Base-by-base conservation (phyloP, 2,329 filamentous ascomycete species). In the Paecilomyces niveus region DNA sequence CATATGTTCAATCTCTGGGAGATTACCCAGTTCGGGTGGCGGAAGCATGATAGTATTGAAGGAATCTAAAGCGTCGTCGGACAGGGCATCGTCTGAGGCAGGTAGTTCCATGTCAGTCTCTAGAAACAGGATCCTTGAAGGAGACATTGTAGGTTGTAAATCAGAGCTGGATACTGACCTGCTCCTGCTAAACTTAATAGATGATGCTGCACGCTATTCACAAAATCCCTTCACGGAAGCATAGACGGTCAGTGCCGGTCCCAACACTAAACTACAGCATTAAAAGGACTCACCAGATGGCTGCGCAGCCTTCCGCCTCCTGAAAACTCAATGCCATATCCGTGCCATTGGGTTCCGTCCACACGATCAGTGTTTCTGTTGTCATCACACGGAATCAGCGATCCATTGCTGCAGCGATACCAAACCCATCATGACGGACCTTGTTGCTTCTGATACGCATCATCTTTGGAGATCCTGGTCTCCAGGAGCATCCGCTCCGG, bases 321-420 rank as follows among this genome's bases (percentile, higher is more conserved):
- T 99, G 94, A 70, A 99, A 99, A 72, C 92, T 97, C 63, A 99
- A 83, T 51, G 94, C 94, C 94, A 99, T 97, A 72, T 99, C 94
- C 58, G 92, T 86, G 59, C 89, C 89, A 77, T 87, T 94, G 60
- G 86, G 85, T 72, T 97, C 94, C 45, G 93, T 97, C 94, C 94
- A 99, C 61, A 99, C 92, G 62, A 99, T 97, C 61, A 99, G 84
- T 3, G 94, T 99, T 74, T 97, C 93, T 95, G 74, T 57, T 64
- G 54, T 61, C 61, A 57, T 61, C 63, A 69, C 63, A 63, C 61
- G 64, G 58, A 53, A 59, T 72, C 61, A 65, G 65, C 59, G 54
- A 60, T 39, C 21, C 45, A 54, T 52, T 53, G 45, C 33, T 54
- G 58, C 53, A 54, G 45, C 11, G 39, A 29, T 22, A 9, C 9